Percentiles rank a stretch among this genome's conserved stretches.
phyloP scores from a whole-genome alignment of 305 asterid genomes.

The Fraxinus sp. region DNA sequence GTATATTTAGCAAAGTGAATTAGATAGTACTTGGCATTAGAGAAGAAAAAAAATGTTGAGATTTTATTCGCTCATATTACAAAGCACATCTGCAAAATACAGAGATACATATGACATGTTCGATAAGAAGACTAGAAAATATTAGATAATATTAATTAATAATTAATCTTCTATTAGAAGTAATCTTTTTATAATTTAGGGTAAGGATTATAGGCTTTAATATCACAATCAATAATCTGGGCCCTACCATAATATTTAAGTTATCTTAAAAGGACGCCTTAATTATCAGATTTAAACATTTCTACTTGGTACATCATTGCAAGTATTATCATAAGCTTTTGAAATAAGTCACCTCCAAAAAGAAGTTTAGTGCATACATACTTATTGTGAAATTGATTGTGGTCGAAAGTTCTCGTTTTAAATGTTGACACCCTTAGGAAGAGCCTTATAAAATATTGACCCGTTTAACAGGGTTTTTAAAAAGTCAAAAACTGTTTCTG shows the following conservation, averaged over 20 bases:
- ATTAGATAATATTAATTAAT: too few species aligned
- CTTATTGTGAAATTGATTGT: background rate
- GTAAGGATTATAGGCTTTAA: background rate
- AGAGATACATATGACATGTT: background rate
- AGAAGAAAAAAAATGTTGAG: background rate
- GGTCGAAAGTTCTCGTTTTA: background rate
- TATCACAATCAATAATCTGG: slow-evolving; percentile 17
- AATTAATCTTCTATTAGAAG: background rate
- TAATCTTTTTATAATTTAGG: background rate
- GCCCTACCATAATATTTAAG: slow-evolving; percentile 11
- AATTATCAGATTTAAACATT: background rate
- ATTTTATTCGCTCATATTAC: background rate
- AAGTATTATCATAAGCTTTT: background rate
- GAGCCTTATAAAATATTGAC: background rate
- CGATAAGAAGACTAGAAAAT: background rate
- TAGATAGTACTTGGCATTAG: background rate
- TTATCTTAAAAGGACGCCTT: slow-evolving; percentile 4
- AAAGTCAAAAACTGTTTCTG: background rate
- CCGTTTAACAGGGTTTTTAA: too few species aligned
- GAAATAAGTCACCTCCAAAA: background rate
- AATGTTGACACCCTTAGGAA: background rate
- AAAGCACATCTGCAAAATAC: background rate
- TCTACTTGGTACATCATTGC: background rate
- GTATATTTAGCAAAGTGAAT: background rate
- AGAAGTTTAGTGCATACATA: background rate